phyloP scores from a whole-genome alignment of 192 early-diverging fungal genomes.

The Coemansia reversa region DNA sequence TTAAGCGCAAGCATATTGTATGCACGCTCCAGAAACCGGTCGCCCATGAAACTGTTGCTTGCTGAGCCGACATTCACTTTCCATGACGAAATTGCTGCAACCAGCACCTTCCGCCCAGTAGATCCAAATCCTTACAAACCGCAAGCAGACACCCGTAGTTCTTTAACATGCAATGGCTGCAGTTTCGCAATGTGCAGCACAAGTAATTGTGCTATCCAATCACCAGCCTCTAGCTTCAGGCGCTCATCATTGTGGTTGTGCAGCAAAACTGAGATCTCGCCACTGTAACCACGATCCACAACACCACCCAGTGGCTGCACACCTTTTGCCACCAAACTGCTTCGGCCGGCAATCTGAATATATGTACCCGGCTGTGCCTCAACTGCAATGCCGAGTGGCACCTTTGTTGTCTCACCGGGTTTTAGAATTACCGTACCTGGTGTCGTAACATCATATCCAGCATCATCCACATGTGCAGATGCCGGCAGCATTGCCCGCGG shows the following conservation, averaged over 20 bases:
- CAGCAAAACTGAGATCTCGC: constrained; percentile 3
- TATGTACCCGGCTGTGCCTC: neutral
- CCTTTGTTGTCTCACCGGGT: neutral
- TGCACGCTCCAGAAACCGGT: no score
- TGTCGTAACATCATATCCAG: neutral
- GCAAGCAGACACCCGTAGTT: neutral
- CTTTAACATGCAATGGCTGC: neutral
- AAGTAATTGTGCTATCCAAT: constrained; percentile 1
- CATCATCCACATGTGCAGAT: neutral
- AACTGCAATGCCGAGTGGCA: constrained; percentile 3
- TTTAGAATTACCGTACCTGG: neutral
- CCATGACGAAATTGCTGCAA: constrained; percentile 1
- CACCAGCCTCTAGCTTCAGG: neutral
- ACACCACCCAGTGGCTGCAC: neutral
- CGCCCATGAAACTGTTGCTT: no score
- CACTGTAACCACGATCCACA: neutral
- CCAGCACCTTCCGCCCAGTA: neutral
- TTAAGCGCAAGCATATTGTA: no score
- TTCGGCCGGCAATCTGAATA: neutral
- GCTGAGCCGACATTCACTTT: neutral
- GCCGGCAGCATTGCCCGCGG: neutral
- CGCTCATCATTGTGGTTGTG: neutral
- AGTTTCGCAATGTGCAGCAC: neutral
- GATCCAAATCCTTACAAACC: constrained; percentile 3
- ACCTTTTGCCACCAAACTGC: constrained; percentile 7